These are phyloP conservation scores for Styphnolobium japonicum DNA, from an alignment of 306 rosid species.

Conservation along the genomic window DNA sequence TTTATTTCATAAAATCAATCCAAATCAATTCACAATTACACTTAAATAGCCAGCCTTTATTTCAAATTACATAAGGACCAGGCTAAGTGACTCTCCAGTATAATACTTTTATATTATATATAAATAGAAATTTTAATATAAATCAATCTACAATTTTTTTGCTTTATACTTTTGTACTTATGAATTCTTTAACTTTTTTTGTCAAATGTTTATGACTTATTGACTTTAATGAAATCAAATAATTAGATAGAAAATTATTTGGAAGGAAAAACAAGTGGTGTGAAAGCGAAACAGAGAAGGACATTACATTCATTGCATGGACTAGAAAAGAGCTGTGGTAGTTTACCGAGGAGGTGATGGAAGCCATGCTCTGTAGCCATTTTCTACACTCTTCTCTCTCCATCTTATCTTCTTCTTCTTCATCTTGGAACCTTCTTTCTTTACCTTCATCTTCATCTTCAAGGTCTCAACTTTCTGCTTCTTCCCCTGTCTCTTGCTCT, in stretches of 20 bases:
- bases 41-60: no score
- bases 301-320: no score
- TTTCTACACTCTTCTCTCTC: slow-evolving; percentile 13
- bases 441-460: neutral
- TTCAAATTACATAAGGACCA: no score
- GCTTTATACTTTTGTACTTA: neutral
- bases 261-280: no score
- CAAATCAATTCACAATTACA: no score
- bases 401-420: slow-evolving; percentile 25
- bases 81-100: no score
- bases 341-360: neutral
- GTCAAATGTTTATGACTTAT: neutral
- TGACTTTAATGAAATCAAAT: neutral
- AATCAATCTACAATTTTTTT: neutral
- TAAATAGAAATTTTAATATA: no score
- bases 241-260: no score
- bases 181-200: neutral
- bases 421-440: neutral
- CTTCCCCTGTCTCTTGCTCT: slow-evolving; percentile 32
- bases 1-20: no score
- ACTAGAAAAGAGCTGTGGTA: neutral
- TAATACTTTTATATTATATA: no score
- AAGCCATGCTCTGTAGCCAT: slow-evolving; percentile 26
- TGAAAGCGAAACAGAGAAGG: no score
- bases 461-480: slow-evolving; percentile 22